Evolutionary conservation across 2,329 filamentous ascomycete genomes (phyloP), one percentile per base, ranked within the genome.

Genomic region (Cercospora zeina): DNA sequence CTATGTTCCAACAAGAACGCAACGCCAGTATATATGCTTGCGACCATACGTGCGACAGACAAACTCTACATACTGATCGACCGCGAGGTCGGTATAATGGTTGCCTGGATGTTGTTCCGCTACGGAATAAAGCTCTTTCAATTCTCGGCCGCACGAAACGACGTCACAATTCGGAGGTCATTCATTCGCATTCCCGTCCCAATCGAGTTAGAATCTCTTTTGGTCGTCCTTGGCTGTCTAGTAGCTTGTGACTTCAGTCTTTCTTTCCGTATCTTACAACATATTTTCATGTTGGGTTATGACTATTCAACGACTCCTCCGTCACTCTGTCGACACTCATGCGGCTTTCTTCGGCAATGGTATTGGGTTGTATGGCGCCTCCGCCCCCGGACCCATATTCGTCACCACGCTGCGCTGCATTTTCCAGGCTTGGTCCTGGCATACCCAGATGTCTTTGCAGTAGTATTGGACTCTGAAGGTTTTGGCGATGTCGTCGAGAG

Each of bases 381-480:
- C 65, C 10, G 45, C 62, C 33, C 60, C 55, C 5, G 47, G 54
- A 1, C 62, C 63, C 61, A 67, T 60, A 47, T 67, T 67, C 19
- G 59, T 49, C 36, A 65, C 65, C 13, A 62, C 53, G 24, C 65
- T 67, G 6, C 57, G 49, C n/a, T 63, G 50, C 61, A 67, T 61
- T 36, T 67, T 67, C 65, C 65, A 67, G 11, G 51, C 60, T 9
- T 53, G 37, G 9, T 61, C 61, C 33, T 66, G 45, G n/a, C 60
- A 53, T 10, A 67, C 63, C 65, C 63, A 67, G 27, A 67, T 63
- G 21, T 67, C 65, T n/a, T 67, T 63, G 16, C 65, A 67, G 21
- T 47, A 53, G 27, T 67, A 67, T 14, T 58, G 63, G 14, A 67
- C 62, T 14, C 65, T 19, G 24, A 54, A 67, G 1, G 63, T 67